Conservation (phyloP, 768 basidiomycete species). For the Coprinopsis strossmayeri region DNA sequence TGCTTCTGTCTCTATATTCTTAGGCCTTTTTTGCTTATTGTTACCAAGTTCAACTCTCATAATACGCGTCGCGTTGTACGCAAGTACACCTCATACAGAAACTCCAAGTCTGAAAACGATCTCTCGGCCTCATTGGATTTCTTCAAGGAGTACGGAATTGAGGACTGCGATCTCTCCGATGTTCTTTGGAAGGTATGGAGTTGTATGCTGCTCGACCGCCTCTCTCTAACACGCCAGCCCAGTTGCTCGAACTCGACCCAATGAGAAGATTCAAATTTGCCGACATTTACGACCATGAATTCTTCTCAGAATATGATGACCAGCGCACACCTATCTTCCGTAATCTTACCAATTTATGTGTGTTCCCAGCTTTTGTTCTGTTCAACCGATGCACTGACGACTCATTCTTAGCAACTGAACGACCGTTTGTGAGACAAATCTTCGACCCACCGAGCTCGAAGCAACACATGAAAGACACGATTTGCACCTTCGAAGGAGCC, state of each 20-base stretch:
- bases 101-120: neutral
- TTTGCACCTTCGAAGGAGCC: neutral
- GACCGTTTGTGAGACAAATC: too few species aligned
- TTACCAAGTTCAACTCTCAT: too few species aligned
- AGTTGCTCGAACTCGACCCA: neutral
- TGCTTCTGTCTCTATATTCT: neutral
- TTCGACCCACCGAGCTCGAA: too few species aligned
- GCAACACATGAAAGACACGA: too few species aligned
- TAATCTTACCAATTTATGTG: neutral
- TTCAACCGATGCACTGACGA: neutral
- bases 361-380: too few species aligned
- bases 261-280: neutral
- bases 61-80: neutral
- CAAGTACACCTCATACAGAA: neutral
- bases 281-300: neutral
- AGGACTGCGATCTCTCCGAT: neutral
- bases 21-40: neutral
- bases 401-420: too few species aligned
- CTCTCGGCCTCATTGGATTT: neutral
- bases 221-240: neutral
- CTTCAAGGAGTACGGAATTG: neutral
- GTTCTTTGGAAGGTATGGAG: neutral
- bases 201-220: too few species aligned
- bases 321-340: slow-evolving; percentile 1
- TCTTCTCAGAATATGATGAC: neutral